phyloP scores from a whole-genome alignment of 305 asterid species.

The Fraxinus xanthoxyloides region DNA sequence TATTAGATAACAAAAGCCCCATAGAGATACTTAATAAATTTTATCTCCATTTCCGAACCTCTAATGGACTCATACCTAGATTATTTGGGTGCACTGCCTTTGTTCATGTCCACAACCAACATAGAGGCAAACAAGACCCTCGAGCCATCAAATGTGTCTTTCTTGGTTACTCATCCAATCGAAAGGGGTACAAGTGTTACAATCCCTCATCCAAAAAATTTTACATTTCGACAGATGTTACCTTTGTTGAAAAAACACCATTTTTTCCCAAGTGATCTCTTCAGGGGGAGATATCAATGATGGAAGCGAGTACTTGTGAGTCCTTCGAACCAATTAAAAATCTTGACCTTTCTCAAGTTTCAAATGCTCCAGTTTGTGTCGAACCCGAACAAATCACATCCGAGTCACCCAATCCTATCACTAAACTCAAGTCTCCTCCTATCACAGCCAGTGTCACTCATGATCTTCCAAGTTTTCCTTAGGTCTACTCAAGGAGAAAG shows the following conservation, averaged over 20 bases:
- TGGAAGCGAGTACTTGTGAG: too few species aligned
- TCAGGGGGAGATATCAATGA: background rate
- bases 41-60: background rate
- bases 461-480: too few species aligned
- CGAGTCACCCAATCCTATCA: too few species aligned
- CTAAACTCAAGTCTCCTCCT: too few species aligned
- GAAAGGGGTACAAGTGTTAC: too few species aligned
- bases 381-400: too few species aligned
- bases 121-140: background rate
- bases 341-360: background rate
- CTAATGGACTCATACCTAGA: background rate
- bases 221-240: background rate
- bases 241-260: too few species aligned
- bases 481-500: too few species aligned
- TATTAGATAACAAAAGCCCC: too few species aligned
- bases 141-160: background rate
- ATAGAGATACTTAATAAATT: background rate
- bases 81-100: background rate
- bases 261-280: background rate
- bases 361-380: too few species aligned
- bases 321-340: background rate
- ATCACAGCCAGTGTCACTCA: too few species aligned
- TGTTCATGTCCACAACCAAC: background rate
- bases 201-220: background rate
- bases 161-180: background rate